phyloP scores from a whole-genome alignment of 2,329 filamentous ascomycete genomes.

The Xylaria sp. region DNA sequence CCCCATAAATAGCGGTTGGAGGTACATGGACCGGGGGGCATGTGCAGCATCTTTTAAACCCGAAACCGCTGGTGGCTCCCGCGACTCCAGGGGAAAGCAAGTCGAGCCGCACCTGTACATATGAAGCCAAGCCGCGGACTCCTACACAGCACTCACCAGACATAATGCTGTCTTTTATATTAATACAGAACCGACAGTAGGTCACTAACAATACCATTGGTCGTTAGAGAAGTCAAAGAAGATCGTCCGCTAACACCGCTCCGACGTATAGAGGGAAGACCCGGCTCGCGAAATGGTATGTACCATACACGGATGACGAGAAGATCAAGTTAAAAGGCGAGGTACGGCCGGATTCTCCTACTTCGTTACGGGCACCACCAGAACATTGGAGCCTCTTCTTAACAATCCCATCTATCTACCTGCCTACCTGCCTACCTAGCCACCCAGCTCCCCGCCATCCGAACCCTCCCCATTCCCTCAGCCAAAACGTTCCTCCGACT shows the following conservation, averaged over 20 bases:
- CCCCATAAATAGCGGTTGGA: neutral
- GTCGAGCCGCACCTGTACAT: conserved; percentile 15
- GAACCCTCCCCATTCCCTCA: neutral
- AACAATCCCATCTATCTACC: neutral
- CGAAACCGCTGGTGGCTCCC: neutral
- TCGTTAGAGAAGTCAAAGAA: neutral
- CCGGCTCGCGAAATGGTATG: conserved; percentile 98
- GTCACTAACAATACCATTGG: conserved; percentile 25
- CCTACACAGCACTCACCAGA: conserved; percentile 15
- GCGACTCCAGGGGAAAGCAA: conserved; percentile 13
- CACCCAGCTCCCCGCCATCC: neutral
- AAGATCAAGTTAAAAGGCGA: conserved; percentile 99
- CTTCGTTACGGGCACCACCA: neutral
- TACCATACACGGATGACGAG: conserved; percentile 97
- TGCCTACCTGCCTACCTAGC: neutral
- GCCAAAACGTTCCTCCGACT: neutral
- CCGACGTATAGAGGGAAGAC: conserved; percentile 80
- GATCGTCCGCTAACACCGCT: conserved; percentile 20
- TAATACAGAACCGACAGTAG: conserved; percentile 58
- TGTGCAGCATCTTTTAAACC: neutral
- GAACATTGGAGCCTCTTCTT: neutral
- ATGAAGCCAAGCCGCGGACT: conserved; percentile 7
- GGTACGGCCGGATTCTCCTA: conserved; percentile 60
- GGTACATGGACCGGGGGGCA: neutral
- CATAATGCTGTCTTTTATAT: conserved; percentile 56